phyloP scores from a whole-genome alignment of 192 early-diverging fungal species.

The Entomortierella beljakovae region DNA sequence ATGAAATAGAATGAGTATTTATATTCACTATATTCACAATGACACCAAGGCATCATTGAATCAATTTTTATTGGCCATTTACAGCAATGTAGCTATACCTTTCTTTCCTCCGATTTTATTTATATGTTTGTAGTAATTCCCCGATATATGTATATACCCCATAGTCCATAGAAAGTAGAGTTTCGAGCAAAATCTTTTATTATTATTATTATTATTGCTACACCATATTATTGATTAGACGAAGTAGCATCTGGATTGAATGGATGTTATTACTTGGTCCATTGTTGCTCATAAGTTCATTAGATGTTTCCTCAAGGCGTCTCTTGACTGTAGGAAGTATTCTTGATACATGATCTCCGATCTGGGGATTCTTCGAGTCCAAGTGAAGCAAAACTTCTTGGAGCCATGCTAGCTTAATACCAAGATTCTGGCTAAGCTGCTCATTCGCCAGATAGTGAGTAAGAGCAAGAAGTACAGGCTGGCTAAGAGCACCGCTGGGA shows the following conservation, averaged over 20 bases:
- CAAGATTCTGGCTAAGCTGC: slow-evolving; percentile 51
- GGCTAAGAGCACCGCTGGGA: slow-evolving; percentile 35
- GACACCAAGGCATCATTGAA: no score
- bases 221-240: slow-evolving; percentile 24
- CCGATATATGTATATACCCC: no score
- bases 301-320: slow-evolving; percentile 45
- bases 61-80: no score
- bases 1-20: no score
- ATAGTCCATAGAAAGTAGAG: no score
- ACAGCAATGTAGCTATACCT: no score
- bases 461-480: slow-evolving; percentile 58
- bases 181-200: no score
- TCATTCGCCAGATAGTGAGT: slow-evolving; percentile 56
- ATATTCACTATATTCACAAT: no score
- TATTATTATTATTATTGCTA: no score
- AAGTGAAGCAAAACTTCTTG: slow-evolving; percentile 34
- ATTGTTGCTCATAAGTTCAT: slow-evolving; percentile 16
- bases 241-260: slow-evolving; percentile 31
- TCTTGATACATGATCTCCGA: slow-evolving; percentile 43
- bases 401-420: slow-evolving; percentile 31
- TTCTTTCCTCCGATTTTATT: no score
- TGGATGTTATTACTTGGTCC: slow-evolving; percentile 30
- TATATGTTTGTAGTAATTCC: no score
- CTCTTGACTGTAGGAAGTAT: slow-evolving; percentile 47
- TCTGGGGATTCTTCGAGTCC: slow-evolving; percentile 36